Evolutionary conservation across 2,329 filamentous ascomycete species (phyloP).

Genomic region (Leptographium wingfieldii): DNA sequence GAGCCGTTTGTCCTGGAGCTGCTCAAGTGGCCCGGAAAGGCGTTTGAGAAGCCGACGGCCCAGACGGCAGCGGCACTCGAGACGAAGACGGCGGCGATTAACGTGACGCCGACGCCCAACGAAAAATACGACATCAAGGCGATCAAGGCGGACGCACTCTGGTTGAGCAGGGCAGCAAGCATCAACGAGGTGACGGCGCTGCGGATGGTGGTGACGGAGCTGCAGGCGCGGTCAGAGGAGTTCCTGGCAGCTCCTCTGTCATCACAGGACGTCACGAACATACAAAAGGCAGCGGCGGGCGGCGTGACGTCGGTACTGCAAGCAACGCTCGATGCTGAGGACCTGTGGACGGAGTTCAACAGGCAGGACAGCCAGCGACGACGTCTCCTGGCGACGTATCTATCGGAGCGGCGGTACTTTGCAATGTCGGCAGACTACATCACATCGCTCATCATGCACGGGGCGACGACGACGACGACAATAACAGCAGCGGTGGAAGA

Average conservation of each 20-base stretch:
- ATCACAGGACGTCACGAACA: slow-evolving; percentile 62
- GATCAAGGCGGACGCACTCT: slow-evolving; percentile 74
- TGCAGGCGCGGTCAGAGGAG: slow-evolving; percentile 64
- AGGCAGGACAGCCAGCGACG: slow-evolving; percentile 48
- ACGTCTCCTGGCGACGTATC: slow-evolving; percentile 58
- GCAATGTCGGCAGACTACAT: slow-evolving; percentile 49
- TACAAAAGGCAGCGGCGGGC: slow-evolving; percentile 60
- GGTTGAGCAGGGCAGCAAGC: slow-evolving; percentile 66
- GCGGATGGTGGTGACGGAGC: slow-evolving; percentile 68
- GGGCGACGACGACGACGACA: slow-evolving; percentile 1
- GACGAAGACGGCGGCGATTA: slow-evolving; percentile 75
- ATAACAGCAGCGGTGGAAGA: not conserved
- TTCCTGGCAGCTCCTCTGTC: slow-evolving; percentile 62
- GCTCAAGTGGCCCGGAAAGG: slow-evolving; percentile 54
- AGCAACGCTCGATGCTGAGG: slow-evolving; percentile 37
- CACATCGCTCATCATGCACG: slow-evolving; percentile 35
- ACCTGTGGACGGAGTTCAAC: slow-evolving; percentile 47
- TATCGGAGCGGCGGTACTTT: slow-evolving; percentile 58
- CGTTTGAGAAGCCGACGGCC: slow-evolving; percentile 50
- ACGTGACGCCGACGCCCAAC: slow-evolving; percentile 57
- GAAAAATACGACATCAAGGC: slow-evolving; percentile 60
- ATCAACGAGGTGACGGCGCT: slow-evolving; percentile 76
- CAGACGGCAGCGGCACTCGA: slow-evolving; percentile 63
- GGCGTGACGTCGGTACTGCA: slow-evolving; percentile 23
- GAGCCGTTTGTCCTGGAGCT: slow-evolving; percentile 56